Evolutionary conservation across 2,329 filamentous ascomycete species (phyloP).

Genomic region (Aureobasidium namibiae): DNA sequence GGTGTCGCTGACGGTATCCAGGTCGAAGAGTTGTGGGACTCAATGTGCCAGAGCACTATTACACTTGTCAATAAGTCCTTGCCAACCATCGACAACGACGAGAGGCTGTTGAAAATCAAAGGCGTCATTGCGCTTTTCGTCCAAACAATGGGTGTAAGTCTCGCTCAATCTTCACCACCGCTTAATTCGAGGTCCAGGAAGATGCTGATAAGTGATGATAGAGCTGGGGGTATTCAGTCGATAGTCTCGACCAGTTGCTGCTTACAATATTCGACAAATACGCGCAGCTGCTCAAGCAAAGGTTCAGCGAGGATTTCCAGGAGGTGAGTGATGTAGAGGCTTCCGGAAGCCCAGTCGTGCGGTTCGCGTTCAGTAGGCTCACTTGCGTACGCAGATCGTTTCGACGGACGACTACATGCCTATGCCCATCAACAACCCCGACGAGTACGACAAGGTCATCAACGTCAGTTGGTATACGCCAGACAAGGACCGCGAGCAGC

Average conservation of each 20-base stretch:
- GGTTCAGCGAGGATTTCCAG: constrained; percentile 93
- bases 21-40: constrained; percentile 98
- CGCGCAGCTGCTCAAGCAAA: constrained; percentile 76
- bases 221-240: constrained; percentile 85
- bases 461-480: constrained; percentile 94
- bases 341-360: neutral
- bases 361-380: neutral
- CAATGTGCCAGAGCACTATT: constrained; percentile 86
- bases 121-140: constrained; percentile 89
- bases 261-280: constrained; percentile 92
- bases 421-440: constrained; percentile 84
- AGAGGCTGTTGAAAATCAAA: constrained; percentile 89
- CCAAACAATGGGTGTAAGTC: constrained; percentile 84
- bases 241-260: constrained; percentile 72
- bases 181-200: neutral
- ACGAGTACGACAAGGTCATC: constrained; percentile 92
- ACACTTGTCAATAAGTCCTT: constrained; percentile 72
- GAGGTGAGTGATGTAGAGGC: constrained; percentile 49
- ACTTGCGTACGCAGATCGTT: constrained; percentile 42
- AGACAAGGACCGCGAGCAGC: constrained; percentile 65
- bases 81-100: constrained; percentile 73
- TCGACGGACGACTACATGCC: constrained; percentile 99
- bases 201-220: constrained; percentile 29
- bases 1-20: constrained; percentile 27
- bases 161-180: neutral